Evolutionary conservation across 1,284 basidiomycete genomes (phyloP), one percentile per base, ranked within the genome.

Genomic region (Apiotrichum laibachii): DNA sequence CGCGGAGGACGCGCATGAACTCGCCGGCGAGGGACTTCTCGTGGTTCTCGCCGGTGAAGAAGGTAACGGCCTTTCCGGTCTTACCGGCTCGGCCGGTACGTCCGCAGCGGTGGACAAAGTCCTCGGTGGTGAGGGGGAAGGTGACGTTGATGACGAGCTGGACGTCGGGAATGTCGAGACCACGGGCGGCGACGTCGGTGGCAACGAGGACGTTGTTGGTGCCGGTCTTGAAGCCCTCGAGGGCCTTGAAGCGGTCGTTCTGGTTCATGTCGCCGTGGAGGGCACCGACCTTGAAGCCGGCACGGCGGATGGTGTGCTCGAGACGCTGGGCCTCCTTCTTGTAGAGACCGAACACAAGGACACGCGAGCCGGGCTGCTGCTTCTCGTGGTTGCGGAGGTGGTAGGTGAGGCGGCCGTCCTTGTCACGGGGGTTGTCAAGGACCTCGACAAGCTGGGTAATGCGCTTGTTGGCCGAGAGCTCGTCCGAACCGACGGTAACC

Each of bases 31-130:
- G 82, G n/a, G 87, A 83, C 53, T 84, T 82, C 77, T 95, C 91
- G 76, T 94, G 91, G 44, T 81, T 84, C 62, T 90, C 89, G 6
- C 91, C 91, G 0, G 91, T 94, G 80, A 99, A 99, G 82, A 96
- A 99, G 12, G 96, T 99, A 69, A 98, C 88, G 21, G 90, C 90
- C 77, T 92, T 93, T 54, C 95, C 96, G 37, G 82, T 85, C 74
- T 88, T 87, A 35, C 95, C 95, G 40, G 90, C 95, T 56, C 95
- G 89, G 31, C 95, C 92, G 7, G 95, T 98, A 68, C 95, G 86
- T 34, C 95, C 95, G 67, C 98, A 98, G 35, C 96, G 88, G 80
- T 99, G 95, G 62, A 99, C 88, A 75, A 98, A 99, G 81, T 98
- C 82, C 70, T 81, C 73, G 50, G 95, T 88, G 0, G 91, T 97